These are phyloP conservation scores for Eimeria tenella DNA, from an alignment of 169 alveolate species.

Conservation along the genomic window DNA sequence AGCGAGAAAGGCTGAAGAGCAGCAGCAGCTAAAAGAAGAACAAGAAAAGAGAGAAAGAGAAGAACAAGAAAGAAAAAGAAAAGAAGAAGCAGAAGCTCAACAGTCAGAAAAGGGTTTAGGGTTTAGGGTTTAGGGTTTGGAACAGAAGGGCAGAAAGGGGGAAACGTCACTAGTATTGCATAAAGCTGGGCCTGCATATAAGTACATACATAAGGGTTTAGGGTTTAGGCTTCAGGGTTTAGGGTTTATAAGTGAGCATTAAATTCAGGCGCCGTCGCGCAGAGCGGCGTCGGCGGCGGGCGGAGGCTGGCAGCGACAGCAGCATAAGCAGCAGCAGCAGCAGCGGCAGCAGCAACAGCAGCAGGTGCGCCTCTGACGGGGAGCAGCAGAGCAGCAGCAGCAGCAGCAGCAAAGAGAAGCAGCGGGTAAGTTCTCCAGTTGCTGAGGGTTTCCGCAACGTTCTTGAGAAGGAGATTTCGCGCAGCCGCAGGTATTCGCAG, in stretches of 20 bases:
- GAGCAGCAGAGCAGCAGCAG: not conserved
- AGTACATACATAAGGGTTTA: not conserved
- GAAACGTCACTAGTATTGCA: not conserved
- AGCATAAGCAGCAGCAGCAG: slow-evolving; percentile 31
- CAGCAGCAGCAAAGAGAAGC: not conserved
- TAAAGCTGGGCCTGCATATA: not conserved
- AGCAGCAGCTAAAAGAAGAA: not conserved
- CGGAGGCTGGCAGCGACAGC: slow-evolving; percentile 14
- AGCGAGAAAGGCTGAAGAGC: not conserved
- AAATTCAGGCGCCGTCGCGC: not conserved
- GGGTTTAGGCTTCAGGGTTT: not conserved
- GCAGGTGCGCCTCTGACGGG: not conserved
- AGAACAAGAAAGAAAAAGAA: slow-evolving; percentile 7
- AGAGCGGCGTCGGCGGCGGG: slow-evolving; percentile 53
- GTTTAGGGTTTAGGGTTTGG: slow-evolving; percentile 23
- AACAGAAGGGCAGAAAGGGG: not conserved
- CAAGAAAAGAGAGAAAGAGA: not conserved
- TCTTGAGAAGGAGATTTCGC: not conserved
- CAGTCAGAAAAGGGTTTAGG: slow-evolving; percentile 24
- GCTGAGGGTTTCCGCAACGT: slow-evolving; percentile 4
- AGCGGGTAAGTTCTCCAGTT: not conserved
- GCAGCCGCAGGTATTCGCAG: not conserved
- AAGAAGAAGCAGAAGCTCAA: not conserved
- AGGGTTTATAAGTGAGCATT: not conserved
- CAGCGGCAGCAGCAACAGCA: not conserved